phyloP scores from a whole-genome alignment of 2,329 filamentous ascomycete genomes.

The Epicoccum nigrum region DNA sequence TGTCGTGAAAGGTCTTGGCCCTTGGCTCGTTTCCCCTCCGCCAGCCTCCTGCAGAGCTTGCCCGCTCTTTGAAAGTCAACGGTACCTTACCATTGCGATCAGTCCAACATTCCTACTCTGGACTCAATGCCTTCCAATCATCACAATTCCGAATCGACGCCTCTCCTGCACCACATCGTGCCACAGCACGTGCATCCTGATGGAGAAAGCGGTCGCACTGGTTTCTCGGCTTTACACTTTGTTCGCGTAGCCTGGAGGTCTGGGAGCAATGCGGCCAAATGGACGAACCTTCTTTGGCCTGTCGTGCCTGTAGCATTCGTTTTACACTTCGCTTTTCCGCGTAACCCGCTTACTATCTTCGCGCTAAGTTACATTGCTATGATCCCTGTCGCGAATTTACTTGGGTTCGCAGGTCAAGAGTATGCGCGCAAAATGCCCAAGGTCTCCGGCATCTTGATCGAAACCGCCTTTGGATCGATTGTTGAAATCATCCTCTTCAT shows the following conservation, averaged over 20 bases:
- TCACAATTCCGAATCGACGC: conserved; percentile 33
- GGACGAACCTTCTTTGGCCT: conserved; percentile 76
- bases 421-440: conserved; percentile 76
- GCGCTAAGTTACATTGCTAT: conserved; percentile 75
- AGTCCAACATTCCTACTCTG: not conserved
- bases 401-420: conserved; percentile 75
- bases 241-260: conserved; percentile 68
- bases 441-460: conserved; percentile 68
- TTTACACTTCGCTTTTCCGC: conserved; percentile 60
- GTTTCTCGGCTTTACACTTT: conserved; percentile 68
- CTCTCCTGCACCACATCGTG: conserved; percentile 40
- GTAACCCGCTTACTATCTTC: conserved; percentile 68
- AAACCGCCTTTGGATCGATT: conserved; percentile 68
- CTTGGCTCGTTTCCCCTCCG: conserved; percentile 3
- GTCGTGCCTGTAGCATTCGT: conserved; percentile 73
- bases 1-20: conserved; percentile 17
- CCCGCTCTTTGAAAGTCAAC: too few species aligned
- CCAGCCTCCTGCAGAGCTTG: not conserved
- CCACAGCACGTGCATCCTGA: conserved; percentile 51
- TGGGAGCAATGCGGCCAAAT: conserved; percentile 66
- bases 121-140: conserved; percentile 26
- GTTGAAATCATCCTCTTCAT: conserved; percentile 85
- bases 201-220: conserved; percentile 72
- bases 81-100: too few species aligned
- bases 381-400: conserved; percentile 74